These are phyloP conservation scores for Lentinula novae-zelandiae DNA, from an alignment of 1,284 basidiomycete species.

Conservation along the genomic window DNA sequence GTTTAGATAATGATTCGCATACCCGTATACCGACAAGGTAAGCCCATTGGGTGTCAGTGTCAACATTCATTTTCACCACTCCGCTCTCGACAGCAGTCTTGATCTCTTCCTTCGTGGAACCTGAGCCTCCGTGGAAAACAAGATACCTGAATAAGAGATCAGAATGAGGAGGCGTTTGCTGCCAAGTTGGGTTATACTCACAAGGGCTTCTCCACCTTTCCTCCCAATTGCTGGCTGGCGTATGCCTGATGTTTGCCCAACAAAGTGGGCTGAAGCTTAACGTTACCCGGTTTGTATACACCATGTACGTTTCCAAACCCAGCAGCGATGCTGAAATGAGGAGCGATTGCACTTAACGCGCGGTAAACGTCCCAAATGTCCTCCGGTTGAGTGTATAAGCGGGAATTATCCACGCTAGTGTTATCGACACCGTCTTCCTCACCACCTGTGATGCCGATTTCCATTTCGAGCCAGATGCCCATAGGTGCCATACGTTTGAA, in stretches of 20 bases:
- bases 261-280: constrained; percentile 88
- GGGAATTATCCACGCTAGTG: constrained; percentile 89
- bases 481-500: constrained; percentile 94
- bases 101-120: constrained; percentile 97
- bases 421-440: constrained; percentile 99
- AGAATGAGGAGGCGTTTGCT: not conserved
- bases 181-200: constrained; percentile 35
- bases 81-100: constrained; percentile 88
- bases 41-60: constrained; percentile 92
- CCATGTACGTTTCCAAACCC: constrained; percentile 98
- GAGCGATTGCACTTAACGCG: constrained; percentile 81
- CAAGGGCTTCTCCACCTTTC: constrained; percentile 75
- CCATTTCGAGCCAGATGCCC: constrained; percentile 99
- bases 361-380: constrained; percentile 93
- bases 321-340: constrained; percentile 96
- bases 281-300: constrained; percentile 95
- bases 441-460: constrained; percentile 99
- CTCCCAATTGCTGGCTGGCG: constrained; percentile 70
- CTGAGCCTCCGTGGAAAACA: constrained; percentile 99
- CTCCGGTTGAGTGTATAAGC: constrained; percentile 96
- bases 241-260: constrained; percentile 90
- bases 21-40: constrained; percentile 89
- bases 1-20: constrained; percentile 21
- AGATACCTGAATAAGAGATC: constrained; percentile 64
- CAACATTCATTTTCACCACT: constrained; percentile 97